These are phyloP conservation scores for Venturia asperata DNA, from an alignment of 2,329 filamentous ascomycete genomes.

Conservation along the genomic window DNA sequence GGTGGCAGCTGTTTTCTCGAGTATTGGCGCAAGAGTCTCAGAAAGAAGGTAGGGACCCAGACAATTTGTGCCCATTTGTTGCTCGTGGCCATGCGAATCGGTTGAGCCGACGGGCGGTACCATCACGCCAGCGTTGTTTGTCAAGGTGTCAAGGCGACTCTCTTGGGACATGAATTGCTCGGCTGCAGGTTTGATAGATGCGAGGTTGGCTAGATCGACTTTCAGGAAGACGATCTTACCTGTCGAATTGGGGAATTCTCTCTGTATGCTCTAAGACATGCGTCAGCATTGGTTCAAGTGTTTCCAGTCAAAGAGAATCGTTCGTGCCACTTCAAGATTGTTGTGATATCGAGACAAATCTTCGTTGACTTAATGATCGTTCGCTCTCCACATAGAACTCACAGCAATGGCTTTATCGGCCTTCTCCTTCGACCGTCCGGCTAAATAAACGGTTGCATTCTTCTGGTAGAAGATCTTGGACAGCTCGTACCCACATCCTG, in stretches of 20 bases:
- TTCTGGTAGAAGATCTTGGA: slow-evolving; percentile 18
- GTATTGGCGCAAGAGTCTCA: slow-evolving; percentile 17
- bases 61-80: slow-evolving; percentile 20
- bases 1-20: slow-evolving; percentile 15
- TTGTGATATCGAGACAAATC: background rate
- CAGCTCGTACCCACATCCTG: slow-evolving; percentile 16
- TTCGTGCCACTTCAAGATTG: background rate
- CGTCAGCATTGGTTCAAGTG: background rate
- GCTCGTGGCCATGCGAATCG: slow-evolving; percentile 27
- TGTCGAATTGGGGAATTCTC: slow-evolving; percentile 18
- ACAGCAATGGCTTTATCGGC: slow-evolving; percentile 14
- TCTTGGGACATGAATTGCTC: slow-evolving; percentile 32
- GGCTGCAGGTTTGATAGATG: slow-evolving; percentile 30
- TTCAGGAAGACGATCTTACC: slow-evolving; percentile 20
- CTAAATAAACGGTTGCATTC: slow-evolving; percentile 19
- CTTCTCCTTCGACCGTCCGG: slow-evolving; percentile 16
- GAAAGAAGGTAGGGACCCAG: slow-evolving; percentile 20
- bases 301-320: background rate
- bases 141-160: slow-evolving; percentile 35
- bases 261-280: slow-evolving; percentile 28
- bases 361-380: background rate
- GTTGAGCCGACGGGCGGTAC: slow-evolving; percentile 13
- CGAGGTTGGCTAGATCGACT: slow-evolving; percentile 35
- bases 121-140: slow-evolving; percentile 36
- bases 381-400: background rate